These are phyloP conservation scores for Claviceps africana DNA, from an alignment of 2,329 filamentous ascomycete species.

Conservation along the genomic window DNA sequence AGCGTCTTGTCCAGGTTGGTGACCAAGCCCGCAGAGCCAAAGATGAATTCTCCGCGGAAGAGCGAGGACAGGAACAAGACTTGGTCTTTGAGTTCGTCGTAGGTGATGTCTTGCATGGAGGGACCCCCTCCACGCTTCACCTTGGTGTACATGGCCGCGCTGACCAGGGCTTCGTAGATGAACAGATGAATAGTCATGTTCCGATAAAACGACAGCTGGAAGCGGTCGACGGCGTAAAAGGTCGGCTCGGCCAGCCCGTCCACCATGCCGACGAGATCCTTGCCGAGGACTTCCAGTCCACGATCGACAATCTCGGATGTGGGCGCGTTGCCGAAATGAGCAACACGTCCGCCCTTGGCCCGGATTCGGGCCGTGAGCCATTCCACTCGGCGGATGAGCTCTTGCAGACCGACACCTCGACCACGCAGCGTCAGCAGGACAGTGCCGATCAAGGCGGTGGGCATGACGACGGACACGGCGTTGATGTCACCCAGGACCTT, in stretches of 20 bases:
- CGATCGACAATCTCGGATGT: slow-evolving; percentile 75
- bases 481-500: slow-evolving; percentile 91
- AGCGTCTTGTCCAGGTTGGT: slow-evolving; percentile 73
- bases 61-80: slow-evolving; percentile 84
- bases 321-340: slow-evolving; percentile 74
- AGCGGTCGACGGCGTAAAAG: slow-evolving; percentile 87
- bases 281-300: slow-evolving; percentile 80
- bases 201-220: slow-evolving; percentile 94
- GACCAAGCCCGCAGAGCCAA: slow-evolving; percentile 70
- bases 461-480: slow-evolving; percentile 92
- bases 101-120: slow-evolving; percentile 63
- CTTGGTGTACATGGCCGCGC: slow-evolving; percentile 75
- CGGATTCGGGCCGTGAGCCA: slow-evolving; percentile 77
- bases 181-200: slow-evolving; percentile 99
- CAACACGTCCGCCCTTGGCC: slow-evolving; percentile 79
- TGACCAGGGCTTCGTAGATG: slow-evolving; percentile 82
- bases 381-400: slow-evolving; percentile 73
- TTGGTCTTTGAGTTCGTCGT: slow-evolving; percentile 58
- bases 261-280: slow-evolving; percentile 70
- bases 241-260: slow-evolving; percentile 77
- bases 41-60: slow-evolving; percentile 95
- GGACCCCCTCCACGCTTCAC: slow-evolving; percentile 87
- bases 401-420: slow-evolving; percentile 75
- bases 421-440: slow-evolving; percentile 83
- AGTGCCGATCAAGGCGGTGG: slow-evolving; percentile 87